Evolutionary conservation across 192 early-diverging fungal genomes (phyloP).

Genomic region (Hyaloraphidium curvatum): DNA sequence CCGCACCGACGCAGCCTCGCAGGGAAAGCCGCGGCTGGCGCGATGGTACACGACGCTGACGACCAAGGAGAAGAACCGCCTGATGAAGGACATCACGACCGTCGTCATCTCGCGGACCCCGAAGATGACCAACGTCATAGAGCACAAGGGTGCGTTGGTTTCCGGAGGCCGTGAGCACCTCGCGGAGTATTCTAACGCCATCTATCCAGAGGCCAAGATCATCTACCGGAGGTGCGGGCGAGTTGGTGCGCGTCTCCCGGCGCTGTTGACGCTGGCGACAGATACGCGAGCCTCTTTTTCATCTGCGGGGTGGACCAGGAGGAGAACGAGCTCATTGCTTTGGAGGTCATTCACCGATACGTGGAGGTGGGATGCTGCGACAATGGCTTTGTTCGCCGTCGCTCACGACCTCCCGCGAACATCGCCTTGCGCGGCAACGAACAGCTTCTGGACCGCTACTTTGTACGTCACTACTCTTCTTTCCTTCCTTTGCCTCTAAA

Average conservation of each 20-base stretch:
- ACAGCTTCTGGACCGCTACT: slow-evolving; percentile 85
- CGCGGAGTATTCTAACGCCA: neutral
- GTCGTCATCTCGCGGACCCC: slow-evolving; percentile 69
- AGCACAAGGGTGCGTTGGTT: slow-evolving; percentile 63
- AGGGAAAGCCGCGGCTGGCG: slow-evolving; percentile 50
- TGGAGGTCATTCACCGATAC: slow-evolving; percentile 96
- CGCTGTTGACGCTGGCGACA: slow-evolving; percentile 13
- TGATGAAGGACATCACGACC: slow-evolving; percentile 81
- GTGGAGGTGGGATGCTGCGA: too few relatives aligned
- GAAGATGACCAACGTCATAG: slow-evolving; percentile 97
- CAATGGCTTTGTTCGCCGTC: too few relatives aligned
- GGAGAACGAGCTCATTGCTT: slow-evolving; percentile 84
- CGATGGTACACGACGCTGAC: slow-evolving; percentile 63
- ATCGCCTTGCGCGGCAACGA: too few relatives aligned
- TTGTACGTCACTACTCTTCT: slow-evolving; percentile 20
- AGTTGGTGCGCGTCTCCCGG: slow-evolving; percentile 16
- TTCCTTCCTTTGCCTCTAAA: neutral
- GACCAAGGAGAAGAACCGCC: slow-evolving; percentile 84
- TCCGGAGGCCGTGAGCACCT: neutral
- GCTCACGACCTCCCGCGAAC: too few relatives aligned
- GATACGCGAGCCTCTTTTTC: slow-evolving; percentile 93
- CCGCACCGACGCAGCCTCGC: neutral
- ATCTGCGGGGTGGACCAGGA: slow-evolving; percentile 79
- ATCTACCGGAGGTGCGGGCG: slow-evolving; percentile 33
- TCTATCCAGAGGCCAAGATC: slow-evolving; percentile 29